Percentiles rank a stretch among this genome's conserved stretches.
Conservation (phyloP, 768 basidiomycete genomes). For the Trametes gibbosa region DNA sequence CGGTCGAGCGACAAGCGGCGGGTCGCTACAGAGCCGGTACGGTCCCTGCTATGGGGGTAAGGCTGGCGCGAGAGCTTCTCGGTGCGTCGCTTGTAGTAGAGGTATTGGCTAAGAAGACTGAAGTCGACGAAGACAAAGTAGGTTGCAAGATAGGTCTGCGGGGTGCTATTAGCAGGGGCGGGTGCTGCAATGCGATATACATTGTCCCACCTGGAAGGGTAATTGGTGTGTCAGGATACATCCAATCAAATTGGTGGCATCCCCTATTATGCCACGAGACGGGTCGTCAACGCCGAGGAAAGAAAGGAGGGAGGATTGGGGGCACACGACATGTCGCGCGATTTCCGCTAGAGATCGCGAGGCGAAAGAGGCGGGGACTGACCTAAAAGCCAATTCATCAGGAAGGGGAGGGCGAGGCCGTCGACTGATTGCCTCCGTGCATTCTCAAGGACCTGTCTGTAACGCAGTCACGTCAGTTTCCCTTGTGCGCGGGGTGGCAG, state of each 20-base stretch:
- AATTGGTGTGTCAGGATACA: constrained; percentile 90
- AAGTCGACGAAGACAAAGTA: constrained; percentile 90
- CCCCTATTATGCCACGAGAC: constrained; percentile 50
- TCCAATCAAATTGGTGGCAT: constrained; percentile 89
- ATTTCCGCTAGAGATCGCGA: constrained; percentile 11
- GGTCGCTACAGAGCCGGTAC: constrained; percentile 19
- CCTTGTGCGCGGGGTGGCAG: neutral
- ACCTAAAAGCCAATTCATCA: constrained; percentile 93
- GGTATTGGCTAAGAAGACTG: constrained; percentile 72
- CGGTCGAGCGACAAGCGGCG: constrained; percentile 53
- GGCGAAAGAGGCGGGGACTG: constrained; percentile 25
- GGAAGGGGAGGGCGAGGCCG: constrained; percentile 89
- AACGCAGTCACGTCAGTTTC: neutral
- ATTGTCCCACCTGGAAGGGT: constrained; percentile 78
- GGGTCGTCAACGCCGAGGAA: neutral
- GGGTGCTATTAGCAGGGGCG: neutral
- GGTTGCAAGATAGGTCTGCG: constrained; percentile 81
- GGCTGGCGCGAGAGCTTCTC: constrained; percentile 18
- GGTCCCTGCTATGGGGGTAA: constrained; percentile 15
- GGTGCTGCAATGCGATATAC: neutral
- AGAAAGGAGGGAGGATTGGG: neutral
- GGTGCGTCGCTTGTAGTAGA: constrained; percentile 56
- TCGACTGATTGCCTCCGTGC: constrained; percentile 73
- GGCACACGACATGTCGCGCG: constrained; percentile 20
- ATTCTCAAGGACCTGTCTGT: constrained; percentile 85